Base-by-base conservation (phyloP, 2,329 filamentous ascomycete genomes). In the Penicillium sp. region DNA sequence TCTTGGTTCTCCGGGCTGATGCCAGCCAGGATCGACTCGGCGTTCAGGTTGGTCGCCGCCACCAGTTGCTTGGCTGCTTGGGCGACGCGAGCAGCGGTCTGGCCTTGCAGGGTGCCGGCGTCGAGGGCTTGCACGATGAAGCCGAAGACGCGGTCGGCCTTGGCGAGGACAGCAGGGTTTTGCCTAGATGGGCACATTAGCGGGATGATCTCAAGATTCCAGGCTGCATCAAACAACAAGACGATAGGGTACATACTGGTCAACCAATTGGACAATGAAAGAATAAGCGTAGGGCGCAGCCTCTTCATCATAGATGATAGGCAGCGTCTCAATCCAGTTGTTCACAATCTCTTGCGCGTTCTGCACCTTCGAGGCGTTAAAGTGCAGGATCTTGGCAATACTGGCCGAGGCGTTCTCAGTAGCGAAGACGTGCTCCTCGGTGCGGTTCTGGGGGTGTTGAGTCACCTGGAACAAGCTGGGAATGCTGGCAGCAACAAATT, bases 391-490 rank as follows among this genome's bases (percentile, higher is more conserved):
- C 83, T 99, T 99, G 37, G 95, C 95, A 70, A 99, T 95, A 66
- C 92, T 92, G 43, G 95, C 94, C 67, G 92, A 97, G 6, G 94
- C 94, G 73, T 99, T 99, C 79, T 99, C 95, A 1, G 95, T 98
- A 2, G 95, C 95, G 73, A 96, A 99, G 2, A 96, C 89, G 69
- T 98, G 93, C 68, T 98, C 95, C 63, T 98, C 95, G 50, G 86
- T 88, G 64, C 95, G 87, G 5, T 94, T 89, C 64, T 96, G 89
- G 2, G 89, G 86, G 56, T 94, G 84, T 70, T 90, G 88, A 6
- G 89, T 92, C 49, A 91, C 90, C 72, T 92, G 87, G 81, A 99
- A 96, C 35, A 99, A 83, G 64, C 87, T 87, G 11, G 90, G 90
- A 54, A 98, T 80, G 49, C 90, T 88, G 31, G 87, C 88, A 18